Percentiles rank a stretch among this genome's conserved stretches.
Conservation (phyloP, 805 yeast species). For the Kazachstania psychrophila region DNA sequence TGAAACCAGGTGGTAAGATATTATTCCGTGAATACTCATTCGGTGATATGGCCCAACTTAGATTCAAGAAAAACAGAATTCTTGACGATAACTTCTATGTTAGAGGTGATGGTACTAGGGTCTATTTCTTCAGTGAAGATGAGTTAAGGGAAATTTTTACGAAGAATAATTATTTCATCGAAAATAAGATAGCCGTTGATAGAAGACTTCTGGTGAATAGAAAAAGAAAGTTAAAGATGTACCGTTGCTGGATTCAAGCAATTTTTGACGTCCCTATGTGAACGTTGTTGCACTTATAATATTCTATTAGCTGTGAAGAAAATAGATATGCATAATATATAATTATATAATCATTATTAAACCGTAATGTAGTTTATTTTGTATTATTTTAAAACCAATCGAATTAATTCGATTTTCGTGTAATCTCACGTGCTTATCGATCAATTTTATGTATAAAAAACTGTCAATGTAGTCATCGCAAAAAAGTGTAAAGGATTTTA, state of each 20-base stretch:
- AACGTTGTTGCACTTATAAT: background rate
- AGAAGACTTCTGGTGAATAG: constrained; percentile 85
- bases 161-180: constrained; percentile 43
- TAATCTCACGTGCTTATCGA: background rate
- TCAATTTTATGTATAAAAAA: too few species aligned
- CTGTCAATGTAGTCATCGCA: background rate
- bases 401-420: background rate
- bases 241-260: constrained; percentile 93
- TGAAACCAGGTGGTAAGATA: constrained; percentile 90
- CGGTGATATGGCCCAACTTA: constrained; percentile 88
- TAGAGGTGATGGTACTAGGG: constrained; percentile 96
- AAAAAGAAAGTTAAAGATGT: constrained; percentile 89
- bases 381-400: too few species aligned
- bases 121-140: constrained; percentile 92
- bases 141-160: constrained; percentile 72
- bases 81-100: constrained; percentile 90
- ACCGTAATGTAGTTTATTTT: background rate
- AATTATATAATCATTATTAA: background rate
- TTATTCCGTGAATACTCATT: constrained; percentile 91
- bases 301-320: background rate
- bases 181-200: constrained; percentile 76
- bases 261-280: constrained; percentile 47
- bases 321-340: too few species aligned
- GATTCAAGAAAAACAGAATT: constrained; percentile 81
- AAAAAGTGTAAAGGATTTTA: background rate